phyloP scores from a whole-genome alignment of 1,284 basidiomycete species.

The Ganoderma lucidum region DNA sequence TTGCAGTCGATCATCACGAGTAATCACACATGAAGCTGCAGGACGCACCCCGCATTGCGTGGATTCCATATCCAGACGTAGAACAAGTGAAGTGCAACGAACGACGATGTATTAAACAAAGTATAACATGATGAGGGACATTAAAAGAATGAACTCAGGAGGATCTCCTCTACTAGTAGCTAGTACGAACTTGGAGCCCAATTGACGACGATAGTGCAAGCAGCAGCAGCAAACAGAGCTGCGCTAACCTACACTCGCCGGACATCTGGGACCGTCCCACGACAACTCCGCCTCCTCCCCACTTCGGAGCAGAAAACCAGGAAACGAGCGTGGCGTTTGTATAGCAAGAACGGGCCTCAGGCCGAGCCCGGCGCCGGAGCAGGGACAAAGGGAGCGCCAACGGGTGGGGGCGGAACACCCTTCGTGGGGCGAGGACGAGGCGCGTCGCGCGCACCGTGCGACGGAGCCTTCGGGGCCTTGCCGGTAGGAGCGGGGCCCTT shows the following conservation, averaged over 20 bases:
- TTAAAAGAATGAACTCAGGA: background rate
- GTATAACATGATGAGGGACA: background rate
- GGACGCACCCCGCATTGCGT: no score
- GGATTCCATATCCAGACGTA: no score
- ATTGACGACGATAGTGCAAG: no score
- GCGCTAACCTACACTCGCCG: no score
- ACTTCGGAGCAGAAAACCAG: no score
- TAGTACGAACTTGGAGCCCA: background rate
- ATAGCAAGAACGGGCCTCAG: background rate
- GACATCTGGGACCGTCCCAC: no score
- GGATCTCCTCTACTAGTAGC: no score
- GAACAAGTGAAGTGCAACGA: background rate
- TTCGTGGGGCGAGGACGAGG: background rate
- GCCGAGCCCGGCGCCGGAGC: background rate
- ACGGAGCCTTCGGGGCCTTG: background rate
- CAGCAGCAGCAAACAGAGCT: no score
- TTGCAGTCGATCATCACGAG: no score
- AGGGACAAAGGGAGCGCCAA: background rate
- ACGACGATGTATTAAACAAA: background rate
- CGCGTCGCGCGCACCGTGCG: background rate
- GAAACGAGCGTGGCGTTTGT: background rate
- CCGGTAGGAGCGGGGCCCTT: background rate
- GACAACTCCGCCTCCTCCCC: no score
- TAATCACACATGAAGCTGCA: no score
- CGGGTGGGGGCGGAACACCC: background rate